phyloP scores from a whole-genome alignment of 2,329 filamentous ascomycete genomes.

The Paraphaeosphaeria sporulosa region DNA sequence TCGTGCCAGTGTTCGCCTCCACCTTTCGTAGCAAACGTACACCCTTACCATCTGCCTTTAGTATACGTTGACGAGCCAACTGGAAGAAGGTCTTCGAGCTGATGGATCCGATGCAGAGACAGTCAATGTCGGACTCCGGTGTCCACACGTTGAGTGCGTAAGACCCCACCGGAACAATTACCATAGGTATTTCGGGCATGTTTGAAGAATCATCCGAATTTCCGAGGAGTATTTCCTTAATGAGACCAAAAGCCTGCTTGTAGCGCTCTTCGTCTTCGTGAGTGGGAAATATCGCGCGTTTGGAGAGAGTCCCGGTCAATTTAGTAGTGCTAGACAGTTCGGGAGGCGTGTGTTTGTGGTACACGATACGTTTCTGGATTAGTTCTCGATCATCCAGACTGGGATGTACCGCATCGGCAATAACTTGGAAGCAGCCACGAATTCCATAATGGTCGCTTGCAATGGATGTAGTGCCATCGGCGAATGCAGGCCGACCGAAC shows the following conservation, averaged over 20 bases:
- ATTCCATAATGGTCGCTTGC: conserved; percentile 65
- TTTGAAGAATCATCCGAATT: conserved; percentile 21
- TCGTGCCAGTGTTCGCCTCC: conserved; percentile 66
- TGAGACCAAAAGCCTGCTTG: conserved; percentile 54
- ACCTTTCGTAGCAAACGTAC: conserved; percentile 65
- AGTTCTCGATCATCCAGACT: conserved; percentile 9
- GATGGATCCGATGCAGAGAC: conserved; percentile 69
- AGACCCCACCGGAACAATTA: conserved; percentile 70
- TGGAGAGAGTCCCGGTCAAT: conserved; percentile 24
- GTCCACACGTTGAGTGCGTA: conserved; percentile 71
- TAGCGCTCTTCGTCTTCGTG: conserved; percentile 54
- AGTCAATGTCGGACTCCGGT: conserved; percentile 68
- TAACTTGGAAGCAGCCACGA: conserved; percentile 40
- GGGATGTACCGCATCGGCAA: conserved; percentile 20
- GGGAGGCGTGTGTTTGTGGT: conserved; percentile 20
- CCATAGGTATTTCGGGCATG: conserved; percentile 48
- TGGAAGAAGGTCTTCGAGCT: conserved; percentile 68
- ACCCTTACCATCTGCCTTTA: conserved; percentile 53
- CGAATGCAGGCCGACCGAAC: conserved; percentile 59
- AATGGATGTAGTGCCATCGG: conserved; percentile 24
- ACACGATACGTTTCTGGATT: conserved; percentile 19
- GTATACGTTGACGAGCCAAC: conserved; percentile 63
- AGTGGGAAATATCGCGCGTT: conserved; percentile 55
- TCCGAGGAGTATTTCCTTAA: conserved; percentile 56
- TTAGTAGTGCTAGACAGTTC: conserved; percentile 18